phyloP scores from a whole-genome alignment of 306 rosid species.

The Carpinus viminea region DNA sequence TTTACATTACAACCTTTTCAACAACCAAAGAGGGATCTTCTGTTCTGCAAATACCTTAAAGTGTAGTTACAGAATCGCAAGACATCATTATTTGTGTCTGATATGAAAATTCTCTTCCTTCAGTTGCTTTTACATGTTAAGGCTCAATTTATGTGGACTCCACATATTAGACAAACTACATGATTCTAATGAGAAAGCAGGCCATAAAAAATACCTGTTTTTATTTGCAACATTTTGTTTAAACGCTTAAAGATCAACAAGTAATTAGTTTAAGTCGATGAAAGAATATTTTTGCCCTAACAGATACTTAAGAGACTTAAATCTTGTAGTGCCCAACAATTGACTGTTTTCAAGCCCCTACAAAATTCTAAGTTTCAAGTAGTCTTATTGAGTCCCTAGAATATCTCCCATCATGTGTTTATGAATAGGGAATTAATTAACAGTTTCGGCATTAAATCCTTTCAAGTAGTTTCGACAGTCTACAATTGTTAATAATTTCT shows the following conservation, averaged over 20 bases:
- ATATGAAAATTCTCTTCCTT: background rate
- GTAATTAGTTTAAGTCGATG: background rate
- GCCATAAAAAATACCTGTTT: background rate
- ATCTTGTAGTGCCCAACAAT: background rate
- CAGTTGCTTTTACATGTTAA: background rate
- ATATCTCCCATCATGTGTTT: no score
- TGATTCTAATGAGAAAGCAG: background rate
- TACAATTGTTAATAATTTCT: background rate
- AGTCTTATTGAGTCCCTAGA: no score
- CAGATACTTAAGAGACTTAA: background rate
- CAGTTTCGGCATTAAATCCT: background rate
- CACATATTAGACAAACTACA: background rate
- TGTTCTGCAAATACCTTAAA: background rate
- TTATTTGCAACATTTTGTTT: background rate
- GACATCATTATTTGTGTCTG: background rate
- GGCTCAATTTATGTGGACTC: background rate
- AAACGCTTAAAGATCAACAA: background rate
- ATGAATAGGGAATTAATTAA: background rate
- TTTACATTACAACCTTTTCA: background rate
- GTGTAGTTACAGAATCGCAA: background rate
- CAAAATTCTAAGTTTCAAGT: no score
- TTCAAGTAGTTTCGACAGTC: background rate
- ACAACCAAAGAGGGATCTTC: constrained; percentile 3
- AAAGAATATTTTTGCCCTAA: background rate
- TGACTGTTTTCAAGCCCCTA: no score